Percentiles rank a stretch among this genome's conserved stretches.
Evolutionary conservation across 306 rosid genomes (phyloP).

Genomic region (Biancaea sappan): DNA sequence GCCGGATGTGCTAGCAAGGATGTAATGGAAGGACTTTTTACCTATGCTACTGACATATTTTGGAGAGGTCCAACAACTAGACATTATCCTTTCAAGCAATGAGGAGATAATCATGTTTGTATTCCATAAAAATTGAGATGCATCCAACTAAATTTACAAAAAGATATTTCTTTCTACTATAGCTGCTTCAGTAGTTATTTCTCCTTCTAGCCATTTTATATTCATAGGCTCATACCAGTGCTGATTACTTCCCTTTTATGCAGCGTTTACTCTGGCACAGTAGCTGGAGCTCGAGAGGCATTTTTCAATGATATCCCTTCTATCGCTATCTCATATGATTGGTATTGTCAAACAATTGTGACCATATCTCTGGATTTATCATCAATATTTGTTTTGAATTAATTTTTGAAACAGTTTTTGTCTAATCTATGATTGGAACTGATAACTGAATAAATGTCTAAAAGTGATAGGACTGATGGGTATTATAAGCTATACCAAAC

Average conservation of each 20-base stretch:
- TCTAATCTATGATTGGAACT: constrained; percentile 17
- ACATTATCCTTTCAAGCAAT: neutral
- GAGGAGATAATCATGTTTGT: neutral
- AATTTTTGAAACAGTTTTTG: constrained; percentile 4
- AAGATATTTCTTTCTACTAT: neutral
- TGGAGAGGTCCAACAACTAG: neutral
- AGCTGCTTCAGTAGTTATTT: neutral
- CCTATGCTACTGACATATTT: neutral
- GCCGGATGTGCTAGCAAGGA: constrained; percentile 1
- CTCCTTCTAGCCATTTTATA: neutral
- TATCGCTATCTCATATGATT: constrained; percentile 76
- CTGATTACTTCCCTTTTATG: constrained; percentile 35
- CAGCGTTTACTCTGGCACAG: constrained; percentile 89
- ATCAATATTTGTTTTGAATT: constrained; percentile 8
- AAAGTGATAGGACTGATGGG: neutral
- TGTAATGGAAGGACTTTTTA: neutral
- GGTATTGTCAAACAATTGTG: constrained; percentile 47
- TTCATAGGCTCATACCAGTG: constrained; percentile 6
- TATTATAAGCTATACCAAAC: constrained; percentile 11
- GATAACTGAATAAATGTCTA: constrained; percentile 13
- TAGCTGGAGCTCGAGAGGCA: constrained; percentile 98
- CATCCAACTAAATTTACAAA: neutral
- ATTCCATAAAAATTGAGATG: neutral
- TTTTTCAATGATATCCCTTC: constrained; percentile 77
- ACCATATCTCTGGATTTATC: constrained; percentile 16